Evolutionary conservation across 2,329 filamentous ascomycete species (phyloP).

Genomic region (Talaromyces atroroseus): DNA sequence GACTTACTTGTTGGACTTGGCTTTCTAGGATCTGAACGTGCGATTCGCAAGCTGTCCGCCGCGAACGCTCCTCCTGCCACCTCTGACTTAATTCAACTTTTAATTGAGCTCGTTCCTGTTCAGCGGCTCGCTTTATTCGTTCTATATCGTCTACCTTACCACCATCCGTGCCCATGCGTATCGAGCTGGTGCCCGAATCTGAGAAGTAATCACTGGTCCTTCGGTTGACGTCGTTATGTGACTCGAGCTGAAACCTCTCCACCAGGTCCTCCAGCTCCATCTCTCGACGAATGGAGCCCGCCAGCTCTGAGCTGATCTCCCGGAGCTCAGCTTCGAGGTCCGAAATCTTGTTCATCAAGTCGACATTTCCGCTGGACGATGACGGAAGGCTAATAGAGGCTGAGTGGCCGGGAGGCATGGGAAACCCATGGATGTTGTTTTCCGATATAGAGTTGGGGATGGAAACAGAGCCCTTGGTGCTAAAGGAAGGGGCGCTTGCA

Average conservation of each 20-base stretch:
- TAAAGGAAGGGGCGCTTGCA: conserved; percentile 26
- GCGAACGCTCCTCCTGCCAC: conserved; percentile 76
- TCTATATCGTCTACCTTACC: conserved; percentile 66
- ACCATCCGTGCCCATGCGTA: conserved; percentile 53
- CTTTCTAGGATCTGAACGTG: conserved; percentile 80
- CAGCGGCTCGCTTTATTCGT: conserved; percentile 71
- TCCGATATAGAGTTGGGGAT: conserved; percentile 48
- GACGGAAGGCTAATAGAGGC: conserved; percentile 39
- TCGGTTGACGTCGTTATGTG: conserved; percentile 54
- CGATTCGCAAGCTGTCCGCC: conserved; percentile 69
- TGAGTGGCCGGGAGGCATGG: conserved; percentile 31
- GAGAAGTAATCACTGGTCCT: conserved; percentile 97
- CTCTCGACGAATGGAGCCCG: conserved; percentile 85
- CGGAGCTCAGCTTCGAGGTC: conserved; percentile 93
- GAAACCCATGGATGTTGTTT: conserved; percentile 48
- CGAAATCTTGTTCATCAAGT: conserved; percentile 59
- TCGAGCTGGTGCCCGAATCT: conserved; percentile 83
- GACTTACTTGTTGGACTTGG: conserved; percentile 59
- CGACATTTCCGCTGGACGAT: conserved; percentile 32
- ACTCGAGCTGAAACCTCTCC: conserved; percentile 77
- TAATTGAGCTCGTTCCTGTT: conserved; percentile 86
- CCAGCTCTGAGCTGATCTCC: conserved; percentile 87
- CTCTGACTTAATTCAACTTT: conserved; percentile 79
- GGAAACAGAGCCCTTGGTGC: conserved; percentile 23
- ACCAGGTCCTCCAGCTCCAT: conserved; percentile 95